Base-by-base conservation (phyloP, 441 rosid genomes). In the Erodium chrysanthum region DNA sequence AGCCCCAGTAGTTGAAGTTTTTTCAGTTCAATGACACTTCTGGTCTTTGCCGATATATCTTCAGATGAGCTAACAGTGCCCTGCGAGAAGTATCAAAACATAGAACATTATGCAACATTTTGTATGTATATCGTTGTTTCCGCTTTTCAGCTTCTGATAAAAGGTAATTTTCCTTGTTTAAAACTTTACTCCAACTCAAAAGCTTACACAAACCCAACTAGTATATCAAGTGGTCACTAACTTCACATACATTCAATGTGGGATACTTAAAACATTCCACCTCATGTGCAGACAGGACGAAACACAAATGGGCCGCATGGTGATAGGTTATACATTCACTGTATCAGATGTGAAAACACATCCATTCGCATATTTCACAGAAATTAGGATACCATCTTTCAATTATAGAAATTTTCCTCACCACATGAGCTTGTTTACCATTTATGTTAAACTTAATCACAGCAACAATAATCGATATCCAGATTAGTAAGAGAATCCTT, bases 1-100 rank as follows among this genome's bases (percentile, higher is more conserved):
- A 89, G 91, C 44, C 73, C 88, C 73, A 90, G 75, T 59, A 92
- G 77, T 80, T 92, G 96, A 70, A 92, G 96, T 79, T 90, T 92
- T 79, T 92, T 92, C 83, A 92, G 74, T 80, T 88, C 98, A 66
- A 92, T 92, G 69, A 92, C 96, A 73, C 93, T 90, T 80, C 83
- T 92, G 74, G 98, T 92, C 78, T 84, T 92, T 70, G 93, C 84
- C 71, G 93, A 88, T 72, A 90, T 82, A 82, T 90, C 93, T 78
- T 89, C 95, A 42, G 96, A 89, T 25, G 83, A 85, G 78, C 85
- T 89, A 72, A 88, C 97, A 75, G 81, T 81, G 78, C 80, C 89
- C 97, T 92, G 83, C 77, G 71, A 9, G 27, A 65, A 35, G 35
- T 33, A 52, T 37, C 22, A 17, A 37, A 10, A 59, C 4, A 18